Base-by-base conservation (phyloP, 768 basidiomycete genomes). In the Candolleomyces eurysporus region DNA sequence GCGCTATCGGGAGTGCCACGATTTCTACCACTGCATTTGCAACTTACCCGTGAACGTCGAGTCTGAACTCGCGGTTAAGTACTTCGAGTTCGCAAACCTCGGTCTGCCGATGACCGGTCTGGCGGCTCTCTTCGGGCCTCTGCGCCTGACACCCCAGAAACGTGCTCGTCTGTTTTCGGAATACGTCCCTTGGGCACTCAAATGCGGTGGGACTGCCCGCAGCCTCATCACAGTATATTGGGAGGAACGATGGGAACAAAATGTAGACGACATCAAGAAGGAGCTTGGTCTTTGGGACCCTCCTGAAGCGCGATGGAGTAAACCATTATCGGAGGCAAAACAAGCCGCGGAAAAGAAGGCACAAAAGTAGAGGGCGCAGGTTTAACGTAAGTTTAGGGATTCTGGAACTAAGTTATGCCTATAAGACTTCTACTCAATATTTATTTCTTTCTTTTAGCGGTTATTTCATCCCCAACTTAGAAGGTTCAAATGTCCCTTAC, bases 1-100 rank as follows among this genome's bases (percentile, higher is more conserved):
- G 66, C 89, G 96, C 55, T 99, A 98, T 73, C 89, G 96, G 26
- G 96, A 99, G 76, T 96, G 91, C 64, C 97, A 99, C 75, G 96
- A 99, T 76, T 90, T 98, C 66, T 97, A 98, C 71, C 97, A 99
- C 70, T 92, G 92, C 68, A 83, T 98, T 62, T 88, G 87, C 76
- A 86, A 86, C 66, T 82, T 98, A 9, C 95, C 94, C 0, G 94
- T 98, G 61, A 89, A 88, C 63, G 90, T 96, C 68, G 85, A 91
- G 60, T 92, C 90, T 51, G 97, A 99, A 72, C 82, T 99, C 32
- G 93, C 94, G 1, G 84, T 98, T 73, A 99, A 99, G 71, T 89
- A 86, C 66, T 94, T 98, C 68, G 97, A 98, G 73, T 90, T 96
- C 61, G 84, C 91, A 31, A 98, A 99, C 75, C 82, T 97, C 67